Percentiles rank a stretch among this genome's conserved stretches.
Conservation (phyloP, 768 basidiomycete species). For the Kockovaella imperatae region DNA sequence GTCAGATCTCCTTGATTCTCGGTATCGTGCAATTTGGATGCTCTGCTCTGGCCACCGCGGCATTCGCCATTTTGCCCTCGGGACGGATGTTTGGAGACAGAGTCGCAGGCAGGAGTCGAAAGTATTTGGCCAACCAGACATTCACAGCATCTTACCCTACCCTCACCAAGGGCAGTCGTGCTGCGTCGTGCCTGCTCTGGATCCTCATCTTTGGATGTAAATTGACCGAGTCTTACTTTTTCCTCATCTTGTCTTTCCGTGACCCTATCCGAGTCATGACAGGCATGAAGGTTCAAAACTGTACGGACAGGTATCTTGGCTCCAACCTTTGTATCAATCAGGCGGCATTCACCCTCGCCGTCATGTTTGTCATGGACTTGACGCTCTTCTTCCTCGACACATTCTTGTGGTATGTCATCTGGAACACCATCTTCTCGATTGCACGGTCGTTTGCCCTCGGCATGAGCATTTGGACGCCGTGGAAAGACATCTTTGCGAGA, state of each 20-base stretch:
- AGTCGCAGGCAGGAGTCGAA: slow-evolving; percentile 87
- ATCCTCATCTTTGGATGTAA: slow-evolving; percentile 91
- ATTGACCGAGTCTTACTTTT: slow-evolving; percentile 95
- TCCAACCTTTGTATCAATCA: slow-evolving; percentile 79
- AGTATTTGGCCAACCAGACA: slow-evolving; percentile 96
- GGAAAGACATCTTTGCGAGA: slow-evolving; percentile 93
- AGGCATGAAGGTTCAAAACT: slow-evolving; percentile 88
- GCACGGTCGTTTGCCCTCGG: slow-evolving; percentile 74
- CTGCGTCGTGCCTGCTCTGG: slow-evolving; percentile 78
- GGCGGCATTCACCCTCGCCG: slow-evolving; percentile 84
- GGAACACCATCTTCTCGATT: slow-evolving; percentile 77
- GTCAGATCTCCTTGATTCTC: slow-evolving; percentile 72
- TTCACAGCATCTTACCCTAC: slow-evolving; percentile 92
- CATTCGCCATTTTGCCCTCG: slow-evolving; percentile 87
- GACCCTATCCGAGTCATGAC: slow-evolving; percentile 93
- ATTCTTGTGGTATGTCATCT: slow-evolving; percentile 99
- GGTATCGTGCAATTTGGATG: slow-evolving; percentile 96
- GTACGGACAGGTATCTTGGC: slow-evolving; percentile 79
- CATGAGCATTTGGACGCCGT: slow-evolving; percentile 97
- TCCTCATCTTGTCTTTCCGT: slow-evolving; percentile 87
- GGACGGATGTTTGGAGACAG: slow-evolving; percentile 98
- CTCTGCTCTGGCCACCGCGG: slow-evolving; percentile 71
- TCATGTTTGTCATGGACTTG: slow-evolving; percentile 99
- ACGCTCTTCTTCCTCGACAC: slow-evolving; percentile 97
- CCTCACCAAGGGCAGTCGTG: slow-evolving; percentile 57